Percentiles rank a stretch among this genome's conserved stretches.
phyloP scores from a whole-genome alignment of 1,284 basidiomycete genomes.

The Athelia sp. region DNA sequence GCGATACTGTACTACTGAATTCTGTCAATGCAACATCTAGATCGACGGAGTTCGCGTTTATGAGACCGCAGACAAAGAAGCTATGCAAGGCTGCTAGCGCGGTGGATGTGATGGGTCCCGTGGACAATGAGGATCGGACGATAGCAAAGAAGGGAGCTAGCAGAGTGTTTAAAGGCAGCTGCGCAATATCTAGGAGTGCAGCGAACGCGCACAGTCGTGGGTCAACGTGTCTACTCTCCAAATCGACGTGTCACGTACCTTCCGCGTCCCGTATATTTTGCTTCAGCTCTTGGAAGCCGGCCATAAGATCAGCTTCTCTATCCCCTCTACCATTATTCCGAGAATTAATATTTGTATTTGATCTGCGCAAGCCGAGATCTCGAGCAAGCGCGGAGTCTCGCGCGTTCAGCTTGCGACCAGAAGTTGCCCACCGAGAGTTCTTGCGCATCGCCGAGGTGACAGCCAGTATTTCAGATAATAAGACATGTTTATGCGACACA shows the following conservation, averaged over 20 bases:
- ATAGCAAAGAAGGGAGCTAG: slow-evolving; percentile 91
- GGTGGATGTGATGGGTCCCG: slow-evolving; percentile 90
- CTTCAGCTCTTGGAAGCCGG: slow-evolving; percentile 84
- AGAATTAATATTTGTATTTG: slow-evolving; percentile 34
- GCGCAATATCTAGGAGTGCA: slow-evolving; percentile 50
- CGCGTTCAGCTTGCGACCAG: slow-evolving; percentile 52
- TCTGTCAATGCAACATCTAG: slow-evolving; percentile 73
- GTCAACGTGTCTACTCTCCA: slow-evolving; percentile 8
- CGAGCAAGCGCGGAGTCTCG: slow-evolving; percentile 64
- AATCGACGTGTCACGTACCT: slow-evolving; percentile 46
- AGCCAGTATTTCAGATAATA: slow-evolving; percentile 85
- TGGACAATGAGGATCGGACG: slow-evolving; percentile 88
- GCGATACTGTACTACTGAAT: slow-evolving; percentile 86
- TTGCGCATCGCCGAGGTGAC: slow-evolving; percentile 97
- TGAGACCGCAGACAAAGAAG: slow-evolving; percentile 78
- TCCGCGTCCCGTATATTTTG: slow-evolving; percentile 67
- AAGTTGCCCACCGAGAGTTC: slow-evolving; percentile 89
- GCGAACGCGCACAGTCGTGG: background rate
- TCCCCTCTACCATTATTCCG: slow-evolving; percentile 41
- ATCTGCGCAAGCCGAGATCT: slow-evolving; percentile 68
- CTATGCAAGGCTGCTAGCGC: slow-evolving; percentile 86
- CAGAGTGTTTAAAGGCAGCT: slow-evolving; percentile 52
- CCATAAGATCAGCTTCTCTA: slow-evolving; percentile 79
- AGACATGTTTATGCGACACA: slow-evolving; percentile 68
- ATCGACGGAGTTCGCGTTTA: slow-evolving; percentile 45